These are phyloP conservation scores for Fomitopsis schrenkii DNA, from an alignment of 1,284 basidiomycete species.

Conservation along the genomic window DNA sequence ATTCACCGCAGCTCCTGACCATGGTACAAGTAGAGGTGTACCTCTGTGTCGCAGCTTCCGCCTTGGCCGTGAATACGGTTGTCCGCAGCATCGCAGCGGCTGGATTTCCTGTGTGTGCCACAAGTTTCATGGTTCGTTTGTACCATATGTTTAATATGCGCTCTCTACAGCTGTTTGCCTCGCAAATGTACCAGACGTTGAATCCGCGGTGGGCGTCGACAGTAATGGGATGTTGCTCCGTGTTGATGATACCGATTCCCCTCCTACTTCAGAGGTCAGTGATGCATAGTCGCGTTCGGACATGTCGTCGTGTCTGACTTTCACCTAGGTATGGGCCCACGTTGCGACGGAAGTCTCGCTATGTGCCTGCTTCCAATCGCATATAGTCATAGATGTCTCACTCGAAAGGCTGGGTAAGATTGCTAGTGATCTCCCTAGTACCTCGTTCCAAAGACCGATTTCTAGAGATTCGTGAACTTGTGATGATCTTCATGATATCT, in stretches of 20 bases:
- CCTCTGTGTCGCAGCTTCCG: conserved; percentile 18
- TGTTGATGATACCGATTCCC: conserved; percentile 11
- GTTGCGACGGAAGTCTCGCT: too few relatives aligned
- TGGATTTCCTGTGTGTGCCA: neutral
- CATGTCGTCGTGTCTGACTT: too few relatives aligned
- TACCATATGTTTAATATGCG: neutral
- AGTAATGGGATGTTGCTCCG: conserved; percentile 7
- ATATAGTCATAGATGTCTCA: too few relatives aligned
- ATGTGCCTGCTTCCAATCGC: too few relatives aligned
- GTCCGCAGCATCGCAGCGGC: conserved; percentile 12
- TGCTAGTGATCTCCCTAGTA: too few relatives aligned
- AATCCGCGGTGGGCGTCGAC: conserved; percentile 14
- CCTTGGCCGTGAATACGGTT: conserved; percentile 13
- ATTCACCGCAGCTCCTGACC: neutral
- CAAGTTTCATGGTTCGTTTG: neutral
- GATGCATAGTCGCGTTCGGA: too few relatives aligned
- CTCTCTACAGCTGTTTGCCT: conserved; percentile 6
- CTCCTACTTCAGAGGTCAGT: neutral
- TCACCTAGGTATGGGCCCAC: too few relatives aligned
- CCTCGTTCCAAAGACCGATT: too few relatives aligned
- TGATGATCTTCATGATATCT: too few relatives aligned
- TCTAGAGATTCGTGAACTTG: too few relatives aligned
- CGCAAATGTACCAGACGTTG: conserved; percentile 9
- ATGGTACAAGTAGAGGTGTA: conserved; percentile 20
- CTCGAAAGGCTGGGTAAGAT: too few relatives aligned